A percentile compares a stretch with the other conserved stretches of the same genome.
These are phyloP conservation scores for Triticum aestivum DNA, from an alignment of 176 grass and related monocot species.

Conservation along the genomic window DNA sequence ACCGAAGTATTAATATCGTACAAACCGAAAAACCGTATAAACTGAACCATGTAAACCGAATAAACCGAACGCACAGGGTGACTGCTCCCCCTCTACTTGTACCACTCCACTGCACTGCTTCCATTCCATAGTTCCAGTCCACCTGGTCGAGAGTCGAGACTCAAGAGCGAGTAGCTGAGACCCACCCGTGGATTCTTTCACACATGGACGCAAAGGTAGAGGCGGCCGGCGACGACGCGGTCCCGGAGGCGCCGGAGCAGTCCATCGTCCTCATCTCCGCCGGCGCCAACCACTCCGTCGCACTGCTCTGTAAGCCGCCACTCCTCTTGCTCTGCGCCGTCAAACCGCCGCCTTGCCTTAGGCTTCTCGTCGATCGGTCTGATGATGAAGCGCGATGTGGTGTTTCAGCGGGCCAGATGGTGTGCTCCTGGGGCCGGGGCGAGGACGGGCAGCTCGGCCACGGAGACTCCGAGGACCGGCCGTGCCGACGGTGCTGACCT, in stretches of 20 bases:
- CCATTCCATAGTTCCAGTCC: neutral
- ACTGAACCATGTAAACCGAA: too few species aligned
- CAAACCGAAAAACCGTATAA: too few species aligned
- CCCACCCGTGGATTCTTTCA: neutral
- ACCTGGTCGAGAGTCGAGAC: neutral
- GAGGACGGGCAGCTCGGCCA: constrained; percentile 82
- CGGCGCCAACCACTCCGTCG: constrained; percentile 68
- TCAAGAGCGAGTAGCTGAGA: neutral
- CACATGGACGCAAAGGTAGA: neutral
- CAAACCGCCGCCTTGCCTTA: neutral
- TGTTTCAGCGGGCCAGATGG: constrained; percentile 41
- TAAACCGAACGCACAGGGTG: too few species aligned
- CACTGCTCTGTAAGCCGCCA: constrained; percentile 50
- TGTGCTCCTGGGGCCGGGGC: constrained; percentile 79
- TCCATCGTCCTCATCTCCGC: constrained; percentile 56
- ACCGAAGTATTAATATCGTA: too few species aligned
- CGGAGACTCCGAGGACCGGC: constrained; percentile 73
- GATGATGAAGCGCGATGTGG: neutral
- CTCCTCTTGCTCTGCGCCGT: neutral
- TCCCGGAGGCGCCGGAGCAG: constrained; percentile 27
- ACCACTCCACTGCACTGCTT: neutral
- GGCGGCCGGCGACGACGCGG: neutral
- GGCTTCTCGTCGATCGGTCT: neutral
- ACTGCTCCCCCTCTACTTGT: neutral
- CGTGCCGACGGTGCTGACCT: constrained; percentile 50